These are phyloP conservation scores for Hyparrhenia diplandra DNA, from an alignment of 176 grass and related monocot genomes.

Conservation along the genomic window DNA sequence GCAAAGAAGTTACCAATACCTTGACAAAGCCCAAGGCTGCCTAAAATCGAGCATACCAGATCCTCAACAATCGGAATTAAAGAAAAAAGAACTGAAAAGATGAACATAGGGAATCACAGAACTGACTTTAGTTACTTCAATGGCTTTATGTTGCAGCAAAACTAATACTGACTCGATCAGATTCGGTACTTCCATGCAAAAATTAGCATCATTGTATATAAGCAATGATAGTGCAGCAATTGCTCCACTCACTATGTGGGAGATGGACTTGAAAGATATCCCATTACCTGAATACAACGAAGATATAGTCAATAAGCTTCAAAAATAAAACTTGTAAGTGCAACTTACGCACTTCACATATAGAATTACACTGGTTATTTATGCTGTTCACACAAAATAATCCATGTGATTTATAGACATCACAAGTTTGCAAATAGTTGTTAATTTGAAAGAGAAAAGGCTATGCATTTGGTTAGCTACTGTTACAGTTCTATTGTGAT, in stretches of 20 bases:
- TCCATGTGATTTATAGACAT: too few species aligned
- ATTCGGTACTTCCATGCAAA: conserved; percentile 87
- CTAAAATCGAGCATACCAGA: conserved; percentile 37
- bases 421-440: too few species aligned
- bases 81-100: conserved; percentile 9
- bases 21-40: conserved; percentile 95
- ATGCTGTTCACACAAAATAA: neutral
- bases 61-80: neutral
- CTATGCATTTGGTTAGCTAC: too few species aligned
- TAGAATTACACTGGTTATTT: conserved; percentile 12
- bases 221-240: conserved; percentile 94
- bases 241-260: conserved; percentile 88
- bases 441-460: too few species aligned
- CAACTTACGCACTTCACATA: neutral
- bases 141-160: conserved; percentile 82
- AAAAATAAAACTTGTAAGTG: neutral
- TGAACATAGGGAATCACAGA: neutral
- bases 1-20: conserved; percentile 86
- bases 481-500: too few species aligned
- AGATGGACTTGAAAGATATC: conserved; percentile 89
- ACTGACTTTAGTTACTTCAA: conserved; percentile 84
- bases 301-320: conserved; percentile 23
- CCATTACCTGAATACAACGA: conserved; percentile 79
- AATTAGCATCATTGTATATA: conserved; percentile 90
- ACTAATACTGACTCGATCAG: conserved; percentile 85